These are phyloP conservation scores for Quercus engelmannii DNA, from an alignment of 306 rosid species.

Conservation along the genomic window DNA sequence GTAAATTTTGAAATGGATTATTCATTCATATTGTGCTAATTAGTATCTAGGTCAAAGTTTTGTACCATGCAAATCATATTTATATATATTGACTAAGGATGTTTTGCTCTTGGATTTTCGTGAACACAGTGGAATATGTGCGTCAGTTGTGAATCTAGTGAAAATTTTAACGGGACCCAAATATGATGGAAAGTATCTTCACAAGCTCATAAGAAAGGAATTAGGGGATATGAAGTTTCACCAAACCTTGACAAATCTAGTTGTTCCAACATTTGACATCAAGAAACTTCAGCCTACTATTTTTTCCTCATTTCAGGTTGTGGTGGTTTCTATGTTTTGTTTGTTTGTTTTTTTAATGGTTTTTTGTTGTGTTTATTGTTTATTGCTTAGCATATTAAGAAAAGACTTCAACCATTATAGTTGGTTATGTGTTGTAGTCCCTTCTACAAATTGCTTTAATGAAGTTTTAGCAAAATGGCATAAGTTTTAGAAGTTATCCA, in stretches of 20 bases:
- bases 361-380: not conserved
- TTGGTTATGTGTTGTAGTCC: too few relatives aligned
- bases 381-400: not conserved
- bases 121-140: slow-evolving; percentile 27
- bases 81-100: not conserved
- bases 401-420: too few relatives aligned
- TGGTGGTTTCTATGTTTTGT: not conserved
- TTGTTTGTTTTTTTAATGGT: not conserved
- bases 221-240: slow-evolving; percentile 15
- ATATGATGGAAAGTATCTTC: slow-evolving; percentile 27
- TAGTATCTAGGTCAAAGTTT: not conserved
- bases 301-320: slow-evolving; percentile 22
- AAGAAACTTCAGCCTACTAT: slow-evolving; percentile 28
- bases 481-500: too few relatives aligned
- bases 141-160: not conserved
- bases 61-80: not conserved
- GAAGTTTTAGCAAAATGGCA: too few relatives aligned
- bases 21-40: not conserved
- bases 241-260: slow-evolving; percentile 26
- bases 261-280: slow-evolving; percentile 24
- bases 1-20: not conserved
- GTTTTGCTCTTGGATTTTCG: not conserved
- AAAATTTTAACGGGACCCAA: slow-evolving; percentile 28
- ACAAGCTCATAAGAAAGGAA: not conserved
- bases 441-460: too few relatives aligned